Percentiles rank a stretch among this genome's conserved stretches.
Conservation (phyloP, 1,139 yeast species). For the Geotrichum macrosporum region DNA sequence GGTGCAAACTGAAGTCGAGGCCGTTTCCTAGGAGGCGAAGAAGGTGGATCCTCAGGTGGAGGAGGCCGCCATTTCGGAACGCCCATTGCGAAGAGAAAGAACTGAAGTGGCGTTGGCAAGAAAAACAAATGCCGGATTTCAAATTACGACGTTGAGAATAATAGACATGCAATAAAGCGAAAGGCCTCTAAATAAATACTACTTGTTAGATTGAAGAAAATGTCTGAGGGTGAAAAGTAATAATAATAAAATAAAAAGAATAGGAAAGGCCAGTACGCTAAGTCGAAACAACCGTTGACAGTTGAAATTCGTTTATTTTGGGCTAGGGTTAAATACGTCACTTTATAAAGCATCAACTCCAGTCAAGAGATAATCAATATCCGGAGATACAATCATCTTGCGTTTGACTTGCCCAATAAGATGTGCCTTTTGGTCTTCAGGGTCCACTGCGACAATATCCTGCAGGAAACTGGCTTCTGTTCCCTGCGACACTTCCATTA, state of each 20-base stretch:
- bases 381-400: conserved; percentile 54
- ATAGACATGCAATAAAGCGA: too few relatives aligned
- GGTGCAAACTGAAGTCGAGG: conserved; percentile 1
- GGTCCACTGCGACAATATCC: conserved; percentile 62
- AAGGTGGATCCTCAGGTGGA: not conserved
- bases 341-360: conserved; percentile 8
- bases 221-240: too few relatives aligned
- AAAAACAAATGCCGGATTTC: too few relatives aligned
- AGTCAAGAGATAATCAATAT: conserved; percentile 24
- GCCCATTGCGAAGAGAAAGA: not conserved
- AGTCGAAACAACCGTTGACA: too few relatives aligned
- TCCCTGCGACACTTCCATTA: conserved; percentile 71
- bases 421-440: conserved; percentile 45
- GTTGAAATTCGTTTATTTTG: too few relatives aligned
- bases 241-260: too few relatives aligned
- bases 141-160: too few relatives aligned
- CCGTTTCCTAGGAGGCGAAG: conserved; percentile 11
- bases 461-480: conserved; percentile 68
- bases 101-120: not conserved
- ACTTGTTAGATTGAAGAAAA: too few relatives aligned
- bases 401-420: conserved; percentile 61
- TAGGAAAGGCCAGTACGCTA: too few relatives aligned
- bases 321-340: too few relatives aligned
- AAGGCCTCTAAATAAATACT: too few relatives aligned
- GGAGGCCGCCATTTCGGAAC: conserved; percentile 15